These are phyloP conservation scores for Venturia pyrina DNA, from an alignment of 2,329 filamentous ascomycete species.

Conservation along the genomic window DNA sequence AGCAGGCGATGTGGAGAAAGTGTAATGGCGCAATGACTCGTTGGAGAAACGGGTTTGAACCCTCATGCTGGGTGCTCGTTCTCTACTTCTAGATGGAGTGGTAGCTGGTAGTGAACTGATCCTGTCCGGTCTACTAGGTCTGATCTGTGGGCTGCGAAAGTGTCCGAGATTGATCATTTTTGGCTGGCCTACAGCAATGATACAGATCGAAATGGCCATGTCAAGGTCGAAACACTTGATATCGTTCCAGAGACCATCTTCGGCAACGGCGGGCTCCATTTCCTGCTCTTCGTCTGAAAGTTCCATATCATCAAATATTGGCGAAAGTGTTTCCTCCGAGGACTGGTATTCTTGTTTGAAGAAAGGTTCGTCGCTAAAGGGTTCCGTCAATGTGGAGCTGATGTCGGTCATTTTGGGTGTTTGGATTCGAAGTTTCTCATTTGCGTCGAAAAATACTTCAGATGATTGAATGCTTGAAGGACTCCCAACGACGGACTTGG, in stretches of 20 bases:
- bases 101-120: neutral
- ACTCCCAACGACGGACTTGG: neutral
- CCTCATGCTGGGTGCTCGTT: neutral
- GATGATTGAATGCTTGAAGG: neutral
- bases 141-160: neutral
- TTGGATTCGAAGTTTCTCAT: neutral
- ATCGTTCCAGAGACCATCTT: conserved; percentile 1
- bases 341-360: conserved; percentile 2
- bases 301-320: neutral
- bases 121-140: neutral
- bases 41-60: neutral
- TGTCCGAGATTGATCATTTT: conserved; percentile 1
- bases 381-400: neutral
- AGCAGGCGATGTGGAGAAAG: neutral
- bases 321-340: conserved; percentile 2
- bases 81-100: neutral
- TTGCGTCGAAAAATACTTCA: neutral
- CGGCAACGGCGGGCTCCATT: neutral
- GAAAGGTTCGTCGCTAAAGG: neutral
- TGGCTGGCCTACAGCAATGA: neutral
- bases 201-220: neutral
- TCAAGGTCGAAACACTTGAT: neutral
- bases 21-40: neutral
- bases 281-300: conserved; percentile 2
- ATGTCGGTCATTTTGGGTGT: neutral